Percentiles rank a stretch among this genome's conserved stretches.
Conservation (phyloP, 176 grass and related monocot genomes). For the Elaeis guineensis region DNA sequence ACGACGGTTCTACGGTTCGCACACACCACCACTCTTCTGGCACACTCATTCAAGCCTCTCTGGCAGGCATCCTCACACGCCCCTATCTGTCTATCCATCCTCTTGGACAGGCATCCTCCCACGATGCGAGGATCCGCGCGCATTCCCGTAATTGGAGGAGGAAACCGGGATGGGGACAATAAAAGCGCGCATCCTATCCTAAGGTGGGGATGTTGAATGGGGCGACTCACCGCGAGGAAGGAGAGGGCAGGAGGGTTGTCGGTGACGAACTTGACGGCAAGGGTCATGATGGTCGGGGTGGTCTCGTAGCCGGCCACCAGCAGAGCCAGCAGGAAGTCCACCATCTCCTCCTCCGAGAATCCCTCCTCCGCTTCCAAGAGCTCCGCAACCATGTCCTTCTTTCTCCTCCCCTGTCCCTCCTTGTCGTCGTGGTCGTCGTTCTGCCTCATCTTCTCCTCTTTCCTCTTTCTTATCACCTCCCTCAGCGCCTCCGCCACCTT, state of each 20-base stretch:
- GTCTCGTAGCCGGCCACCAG: conserved; percentile 93
- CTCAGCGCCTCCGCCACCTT: conserved; percentile 77
- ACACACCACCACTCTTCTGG: no score
- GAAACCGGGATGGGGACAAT: no score
- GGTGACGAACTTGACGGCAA: conserved; percentile 87
- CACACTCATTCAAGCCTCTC: no score
- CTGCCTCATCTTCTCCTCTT: background rate
- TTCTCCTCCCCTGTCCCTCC: conserved; percentile 12
- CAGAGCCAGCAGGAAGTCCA: conserved; percentile 83
- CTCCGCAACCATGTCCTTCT: conserved; percentile 88
- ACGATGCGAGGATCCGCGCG: no score
- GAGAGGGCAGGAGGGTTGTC: conserved; percentile 61
- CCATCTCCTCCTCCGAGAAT: conserved; percentile 82
- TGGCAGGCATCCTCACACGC: no score
- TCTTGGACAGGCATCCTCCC: no score
- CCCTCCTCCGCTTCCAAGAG: conserved; percentile 62
- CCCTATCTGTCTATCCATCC: no score
- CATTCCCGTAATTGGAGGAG: no score
- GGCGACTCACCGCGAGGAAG: conserved; percentile 42
- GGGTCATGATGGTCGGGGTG: conserved; percentile 79
- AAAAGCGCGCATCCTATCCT: no score
- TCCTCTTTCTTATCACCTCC: conserved; percentile 26
- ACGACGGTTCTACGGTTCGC: no score
- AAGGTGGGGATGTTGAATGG: no score
- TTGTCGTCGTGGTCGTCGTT: background rate